phyloP scores from a whole-genome alignment of 202 grass and related monocot genomes.

The Schoenoplectus triqueter region DNA sequence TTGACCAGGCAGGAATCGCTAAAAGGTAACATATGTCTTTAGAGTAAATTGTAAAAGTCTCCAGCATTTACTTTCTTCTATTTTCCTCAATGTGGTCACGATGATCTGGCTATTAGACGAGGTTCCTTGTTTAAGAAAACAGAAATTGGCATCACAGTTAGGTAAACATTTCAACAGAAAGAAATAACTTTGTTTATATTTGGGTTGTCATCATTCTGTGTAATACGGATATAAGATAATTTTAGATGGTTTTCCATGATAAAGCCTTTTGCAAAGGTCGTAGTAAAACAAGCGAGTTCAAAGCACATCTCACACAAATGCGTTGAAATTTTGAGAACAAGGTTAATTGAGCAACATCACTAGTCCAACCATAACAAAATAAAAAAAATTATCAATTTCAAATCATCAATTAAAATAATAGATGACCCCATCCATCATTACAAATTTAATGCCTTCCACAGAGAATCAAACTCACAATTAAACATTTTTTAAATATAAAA shows the following conservation, averaged over 20 bases:
- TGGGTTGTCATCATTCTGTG: no score
- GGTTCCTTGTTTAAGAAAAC: neutral
- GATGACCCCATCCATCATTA: conserved; percentile 18
- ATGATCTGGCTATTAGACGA: neutral
- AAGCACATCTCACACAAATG: neutral
- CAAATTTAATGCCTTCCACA: conserved; percentile 7
- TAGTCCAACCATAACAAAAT: neutral
- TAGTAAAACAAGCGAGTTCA: neutral
- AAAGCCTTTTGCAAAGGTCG: no score
- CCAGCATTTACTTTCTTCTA: neutral
- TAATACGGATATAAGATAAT: no score
- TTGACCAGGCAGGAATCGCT: neutral
- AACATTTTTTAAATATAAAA: neutral
- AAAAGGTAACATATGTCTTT: neutral
- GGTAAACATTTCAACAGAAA: neutral
- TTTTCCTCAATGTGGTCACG: neutral
- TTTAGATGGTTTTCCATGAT: no score
- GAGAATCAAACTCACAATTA: conserved; percentile 24
- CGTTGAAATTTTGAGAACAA: neutral
- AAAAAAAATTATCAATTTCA: conserved; percentile 1
- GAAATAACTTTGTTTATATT: neutral
- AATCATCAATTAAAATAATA: neutral
- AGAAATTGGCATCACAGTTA: neutral
- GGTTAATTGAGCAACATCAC: neutral
- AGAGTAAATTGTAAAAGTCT: neutral